Conservation (phyloP, 129 eudicot species). For the Chrysanthemum seticuspe region DNA sequence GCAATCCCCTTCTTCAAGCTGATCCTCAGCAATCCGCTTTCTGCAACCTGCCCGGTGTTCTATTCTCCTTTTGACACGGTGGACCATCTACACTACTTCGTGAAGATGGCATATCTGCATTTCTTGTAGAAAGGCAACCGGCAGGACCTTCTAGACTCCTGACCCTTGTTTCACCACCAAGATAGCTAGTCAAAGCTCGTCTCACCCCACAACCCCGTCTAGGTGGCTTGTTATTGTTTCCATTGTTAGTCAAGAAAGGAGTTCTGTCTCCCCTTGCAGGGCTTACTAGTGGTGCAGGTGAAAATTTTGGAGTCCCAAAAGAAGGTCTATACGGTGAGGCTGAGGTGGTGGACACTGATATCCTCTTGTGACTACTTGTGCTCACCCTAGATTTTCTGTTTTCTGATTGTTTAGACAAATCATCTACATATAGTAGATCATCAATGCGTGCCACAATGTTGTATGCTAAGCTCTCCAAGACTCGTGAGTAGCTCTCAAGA, state of each 20-base stretch:
- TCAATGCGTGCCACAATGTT: conserved; percentile 86
- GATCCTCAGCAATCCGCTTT: conserved; percentile 28
- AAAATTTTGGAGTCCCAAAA: conserved; percentile 60
- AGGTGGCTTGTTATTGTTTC: conserved; percentile 48
- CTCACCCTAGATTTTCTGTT: conserved; percentile 47
- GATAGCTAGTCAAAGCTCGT: conserved; percentile 75
- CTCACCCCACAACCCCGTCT: conserved; percentile 86
- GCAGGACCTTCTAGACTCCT: conserved; percentile 57
- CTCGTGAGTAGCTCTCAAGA: conserved; percentile 89
- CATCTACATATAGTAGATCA: conserved; percentile 83
- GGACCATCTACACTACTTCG: conserved; percentile 29
- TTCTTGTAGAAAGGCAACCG: conserved; percentile 36
- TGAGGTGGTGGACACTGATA: conserved; percentile 48
- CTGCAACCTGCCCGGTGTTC: conserved; percentile 31
- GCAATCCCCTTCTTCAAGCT: neutral
- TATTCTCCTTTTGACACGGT: conserved; percentile 41
- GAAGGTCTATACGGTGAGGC: conserved; percentile 72
- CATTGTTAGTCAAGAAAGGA: conserved; percentile 51
- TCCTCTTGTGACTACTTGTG: conserved; percentile 60
- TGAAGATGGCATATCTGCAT: conserved; percentile 33
- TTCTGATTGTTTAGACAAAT: conserved; percentile 68
- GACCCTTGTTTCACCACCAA: conserved; percentile 73
- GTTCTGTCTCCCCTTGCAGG: conserved; percentile 75
- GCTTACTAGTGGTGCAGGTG: conserved; percentile 57
- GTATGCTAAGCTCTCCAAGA: conserved; percentile 85